A percentile compares a stretch with the other conserved stretches of the same genome.
Conservation (phyloP, 2,329 filamentous ascomycete genomes). For the Akanthomyces lecanii region DNA sequence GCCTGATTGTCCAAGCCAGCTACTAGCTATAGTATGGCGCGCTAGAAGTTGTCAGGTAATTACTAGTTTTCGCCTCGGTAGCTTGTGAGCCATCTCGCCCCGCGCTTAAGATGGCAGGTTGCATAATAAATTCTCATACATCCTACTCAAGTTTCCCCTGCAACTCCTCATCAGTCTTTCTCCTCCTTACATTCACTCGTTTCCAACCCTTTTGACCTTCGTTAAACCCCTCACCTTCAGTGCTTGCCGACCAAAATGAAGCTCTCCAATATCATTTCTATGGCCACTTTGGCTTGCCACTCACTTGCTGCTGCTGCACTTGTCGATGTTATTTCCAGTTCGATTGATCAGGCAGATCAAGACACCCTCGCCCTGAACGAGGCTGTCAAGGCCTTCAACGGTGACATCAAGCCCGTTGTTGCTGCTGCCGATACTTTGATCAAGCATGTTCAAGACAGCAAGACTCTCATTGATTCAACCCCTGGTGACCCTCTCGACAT, state of each 20-base stretch:
- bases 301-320: not conserved
- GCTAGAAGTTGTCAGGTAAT: not conserved
- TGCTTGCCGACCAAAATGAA: not conserved
- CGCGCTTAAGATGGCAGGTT: too few relatives aligned
- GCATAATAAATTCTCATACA: not conserved
- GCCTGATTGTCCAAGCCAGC: not conserved
- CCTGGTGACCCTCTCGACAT: not conserved
- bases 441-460: not conserved
- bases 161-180: too few relatives aligned
- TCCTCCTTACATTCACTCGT: not conserved
- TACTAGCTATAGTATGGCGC: not conserved
- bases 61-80: not conserved
- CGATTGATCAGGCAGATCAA: not conserved
- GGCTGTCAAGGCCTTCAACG: not conserved
- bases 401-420: not conserved
- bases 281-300: not conserved
- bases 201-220: not conserved
- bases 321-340: not conserved
- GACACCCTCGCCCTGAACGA: not conserved
- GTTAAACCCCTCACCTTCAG: not conserved
- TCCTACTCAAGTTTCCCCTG: too few relatives aligned
- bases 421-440: not conserved
- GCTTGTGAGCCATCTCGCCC: constrained; percentile 1
- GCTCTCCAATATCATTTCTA: not conserved
- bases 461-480: not conserved